Evolutionary conservation across 106 monocot genomes (phyloP), one percentile per base, ranked within the genome.

Genomic region (Gastrodia elata): DNA sequence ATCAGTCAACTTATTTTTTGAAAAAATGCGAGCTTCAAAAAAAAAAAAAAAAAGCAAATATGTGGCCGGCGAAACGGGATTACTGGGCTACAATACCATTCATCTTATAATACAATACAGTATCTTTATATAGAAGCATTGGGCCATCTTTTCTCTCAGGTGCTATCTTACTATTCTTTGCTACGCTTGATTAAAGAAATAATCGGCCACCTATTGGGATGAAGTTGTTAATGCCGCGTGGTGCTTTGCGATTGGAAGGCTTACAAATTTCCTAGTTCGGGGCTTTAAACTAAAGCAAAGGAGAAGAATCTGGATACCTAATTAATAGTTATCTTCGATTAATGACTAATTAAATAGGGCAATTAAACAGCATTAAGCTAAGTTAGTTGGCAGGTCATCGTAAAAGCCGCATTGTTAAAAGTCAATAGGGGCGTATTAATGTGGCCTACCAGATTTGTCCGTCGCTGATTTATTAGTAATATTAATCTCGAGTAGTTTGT

Each of bases 321-420:
- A 58, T 25, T 58, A 58, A 58, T 58, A 24, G 15, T 46, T 46
- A 46, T 18, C 2, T 18, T 46, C 10, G 46, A 11, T 46, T 46
- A 46, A 58, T 5, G 57, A 5, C 22, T 58, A 58, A 25, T 58
- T 25, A 58, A 58, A 25, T 58, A 58, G 22, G 8, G 26, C 6
- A 27, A 58, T 16, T 58, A 27, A 58, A 25, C 26, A 58, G 26
- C 57, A 24, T 25, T 25, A 58, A 58, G 57, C 57, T 58, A 25
- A 58, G 57, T 58, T 58, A 58, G 57, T 58, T 58, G 57, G 57
- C 57, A 58, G 57, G 57, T 58, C 57, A 58, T 58, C 57, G 26
- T 27, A 4, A 24, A 27, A 58, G 14, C 57, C 6, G n/a, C 26
- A 58, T 25, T 58, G 57, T 58, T 58, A 25, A 58, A 7, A 27